Base-by-base conservation (phyloP, 371 early-diverging fungal species). In the Synchytrium microbalum region DNA sequence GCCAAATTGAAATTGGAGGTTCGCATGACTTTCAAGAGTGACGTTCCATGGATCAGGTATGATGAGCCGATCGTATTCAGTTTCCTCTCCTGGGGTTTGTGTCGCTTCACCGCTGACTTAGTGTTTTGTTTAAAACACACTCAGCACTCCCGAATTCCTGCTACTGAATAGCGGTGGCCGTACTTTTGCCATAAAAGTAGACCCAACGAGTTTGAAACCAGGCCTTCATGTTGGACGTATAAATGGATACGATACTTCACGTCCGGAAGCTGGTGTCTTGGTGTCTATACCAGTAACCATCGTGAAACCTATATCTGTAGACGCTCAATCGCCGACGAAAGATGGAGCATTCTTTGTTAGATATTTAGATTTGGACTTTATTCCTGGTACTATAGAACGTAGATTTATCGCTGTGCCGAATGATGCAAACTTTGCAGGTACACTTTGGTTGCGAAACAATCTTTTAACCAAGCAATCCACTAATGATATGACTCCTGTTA, bases 231-330 rank as follows among this genome's bases (percentile, higher is more conserved):
- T 77, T 65, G 92, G 86, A 1, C 80, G 90, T 62, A 83, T 96
- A 29, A 72, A 79, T 29, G 96, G 86, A 2, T 92, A 82, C 71
- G 95, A 96, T 69, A 83, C 92, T 33, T 61, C 32, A 19, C 60
- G 65, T 31, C 30, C 24, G 1, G 86, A 82, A 23, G 85, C 85
- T 30, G 93, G 92, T 2, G 86, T 90, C 5, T 74, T 95, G 1
- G 90, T 93, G 77, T 78, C 76, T 58, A 74, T 96, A 32, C 95
- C 95, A n/a, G 84, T 96, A 29, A 90, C 92, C 2, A 90, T 96
- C 23, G 85, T 86, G 63, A 95, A 94, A 76, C 93, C 95, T 2
- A 72, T 76, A 23, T 67, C 69, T 25, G 57, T 56, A 14, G 19
- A 56, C 52, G 57, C 28, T 0, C 46, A 55, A 26, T 51, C 23